Evolutionary conservation across 1,284 basidiomycete genomes (phyloP).

Genomic region (Thecaphora thlaspeos): DNA sequence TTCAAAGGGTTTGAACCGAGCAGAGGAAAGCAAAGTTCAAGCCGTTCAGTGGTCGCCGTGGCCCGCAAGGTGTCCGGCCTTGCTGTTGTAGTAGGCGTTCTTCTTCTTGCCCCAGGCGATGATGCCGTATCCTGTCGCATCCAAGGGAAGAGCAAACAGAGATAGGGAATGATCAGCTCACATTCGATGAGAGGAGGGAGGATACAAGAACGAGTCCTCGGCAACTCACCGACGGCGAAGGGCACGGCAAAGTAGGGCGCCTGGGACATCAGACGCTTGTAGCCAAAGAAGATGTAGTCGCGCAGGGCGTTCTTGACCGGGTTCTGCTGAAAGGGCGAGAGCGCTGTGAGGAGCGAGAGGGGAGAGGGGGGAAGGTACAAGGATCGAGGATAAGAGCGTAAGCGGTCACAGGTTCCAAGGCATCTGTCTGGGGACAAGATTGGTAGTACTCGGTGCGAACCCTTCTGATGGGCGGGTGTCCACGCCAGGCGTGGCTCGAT

Average conservation of each 20-base stretch:
- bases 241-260: conserved; percentile 55
- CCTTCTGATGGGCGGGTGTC: too few species aligned
- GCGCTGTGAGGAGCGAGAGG: too few species aligned
- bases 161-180: neutral
- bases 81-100: conserved; percentile 55
- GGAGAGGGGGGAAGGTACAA: too few species aligned
- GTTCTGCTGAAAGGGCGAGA: conserved; percentile 56
- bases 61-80: conserved; percentile 48
- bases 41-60: conserved; percentile 43
- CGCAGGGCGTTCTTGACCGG: conserved; percentile 52
- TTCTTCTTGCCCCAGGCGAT: conserved; percentile 53
- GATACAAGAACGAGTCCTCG: neutral
- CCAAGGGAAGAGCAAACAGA: neutral
- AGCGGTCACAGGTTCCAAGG: too few species aligned
- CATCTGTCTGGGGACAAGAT: too few species aligned
- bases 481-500: too few species aligned
- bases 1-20: too few species aligned
- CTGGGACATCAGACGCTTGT: conserved; percentile 53
- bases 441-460: too few species aligned
- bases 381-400: too few species aligned
- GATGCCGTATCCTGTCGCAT: conserved; percentile 44
- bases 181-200: neutral
- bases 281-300: conserved; percentile 54
- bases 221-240: conserved; percentile 46
- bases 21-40: too few species aligned